These are phyloP conservation scores for Diplocarpon rosae DNA, from an alignment of 2,329 filamentous ascomycete species.

Conservation along the genomic window DNA sequence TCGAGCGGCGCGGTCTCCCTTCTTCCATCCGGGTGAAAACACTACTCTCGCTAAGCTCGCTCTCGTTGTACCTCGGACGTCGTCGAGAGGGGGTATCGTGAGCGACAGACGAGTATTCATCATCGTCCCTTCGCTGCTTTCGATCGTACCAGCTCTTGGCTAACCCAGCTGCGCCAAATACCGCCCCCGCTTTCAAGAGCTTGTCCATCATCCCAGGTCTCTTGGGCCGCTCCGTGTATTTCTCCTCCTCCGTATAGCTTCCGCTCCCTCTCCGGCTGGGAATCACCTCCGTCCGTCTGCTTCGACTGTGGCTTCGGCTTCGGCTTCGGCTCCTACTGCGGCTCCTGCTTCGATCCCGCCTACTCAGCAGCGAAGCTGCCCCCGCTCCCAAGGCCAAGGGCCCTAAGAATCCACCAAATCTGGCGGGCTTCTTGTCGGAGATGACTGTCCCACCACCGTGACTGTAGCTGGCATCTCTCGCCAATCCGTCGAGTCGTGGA, in stretches of 20 bases:
- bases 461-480: constrained; percentile 30
- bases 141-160: constrained; percentile 47
- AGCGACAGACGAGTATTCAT: constrained; percentile 53
- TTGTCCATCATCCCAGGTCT: constrained; percentile 49
- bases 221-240: constrained; percentile 35
- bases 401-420: constrained; percentile 37
- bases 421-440: constrained; percentile 33
- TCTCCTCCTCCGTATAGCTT: constrained; percentile 52
- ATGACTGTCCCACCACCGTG: constrained; percentile 36
- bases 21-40: constrained; percentile 19
- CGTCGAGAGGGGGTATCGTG: constrained; percentile 47
- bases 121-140: constrained; percentile 35
- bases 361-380: constrained; percentile 40
- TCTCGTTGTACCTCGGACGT: constrained; percentile 28
- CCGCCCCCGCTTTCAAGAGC: constrained; percentile 48
- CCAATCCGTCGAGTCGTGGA: constrained; percentile 33
- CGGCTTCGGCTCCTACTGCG: constrained; percentile 24
- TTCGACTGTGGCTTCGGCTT: constrained; percentile 23
- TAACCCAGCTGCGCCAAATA: constrained; percentile 51
- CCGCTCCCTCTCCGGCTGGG: constrained; percentile 39
- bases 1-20: constrained; percentile 27
- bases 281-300: constrained; percentile 35
- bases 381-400: constrained; percentile 47
- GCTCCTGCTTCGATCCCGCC: constrained; percentile 16
- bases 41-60: constrained; percentile 36